Evolutionary conservation across 345 rosid species (phyloP), one percentile per base, ranked within the genome.

Genomic region (Eutrema japonicum): DNA sequence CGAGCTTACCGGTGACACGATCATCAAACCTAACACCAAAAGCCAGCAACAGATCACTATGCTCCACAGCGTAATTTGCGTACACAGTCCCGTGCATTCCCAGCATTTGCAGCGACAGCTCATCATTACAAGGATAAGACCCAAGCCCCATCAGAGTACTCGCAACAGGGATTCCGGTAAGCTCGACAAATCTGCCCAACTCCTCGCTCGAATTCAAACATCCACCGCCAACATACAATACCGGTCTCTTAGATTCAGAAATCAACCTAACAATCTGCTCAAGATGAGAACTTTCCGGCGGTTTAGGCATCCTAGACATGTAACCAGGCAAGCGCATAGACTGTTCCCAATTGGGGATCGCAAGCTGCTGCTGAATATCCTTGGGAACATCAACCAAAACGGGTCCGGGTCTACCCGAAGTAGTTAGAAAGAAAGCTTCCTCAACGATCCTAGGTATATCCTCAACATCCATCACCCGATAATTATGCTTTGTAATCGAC

Each of bases 61-160:
- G 81, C 37, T 95, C 98, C 64, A 95, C 94, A 14, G 98, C 83
- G 82, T 95, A 92, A 68, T 95, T 95, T 1, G 96, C 99, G 64
- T 79, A 90, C 47, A 95, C 97, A 3, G 98, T 90, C 22, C 99
- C 99, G 45, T 92, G 99, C 99, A 95, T 95, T 16, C 99, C 99
- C 58, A 95, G 91, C 99, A 95, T 92, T 46, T 83, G 89, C 62
- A 95, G 68, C 0, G 99, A 92, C 73, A 95, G 59, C 2, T 87
- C 89, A 80, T 85, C 86, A 0, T 83, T 50, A 63, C 81, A 70
- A 0, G 97, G 94, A 62, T 75, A 92, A 1, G 94, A 65, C 0
- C 99, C 99, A 16, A 92, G 86, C 40, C 99, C 99, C 99, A 95
- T 95, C 83, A 95, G 83, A 55, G 99, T 95, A 85, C 97, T 92